Evolutionary conservation across 148 eudicot genomes (phyloP).

Genomic region (Spergularia bocconei): DNA sequence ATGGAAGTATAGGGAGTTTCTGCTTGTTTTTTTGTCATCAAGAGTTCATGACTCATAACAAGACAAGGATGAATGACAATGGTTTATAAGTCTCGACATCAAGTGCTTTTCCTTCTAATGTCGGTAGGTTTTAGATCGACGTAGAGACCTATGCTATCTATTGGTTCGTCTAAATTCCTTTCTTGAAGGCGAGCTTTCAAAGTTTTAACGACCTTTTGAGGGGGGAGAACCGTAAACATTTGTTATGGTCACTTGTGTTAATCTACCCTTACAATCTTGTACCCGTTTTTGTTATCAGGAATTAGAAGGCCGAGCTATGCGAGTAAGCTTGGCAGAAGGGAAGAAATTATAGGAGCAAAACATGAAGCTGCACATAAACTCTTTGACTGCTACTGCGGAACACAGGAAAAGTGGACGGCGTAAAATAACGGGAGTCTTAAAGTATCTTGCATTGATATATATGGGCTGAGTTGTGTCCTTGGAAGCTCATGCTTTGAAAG

Average conservation of each 20-base stretch:
- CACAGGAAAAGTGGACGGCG: background rate
- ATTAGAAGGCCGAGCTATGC: slow-evolving; percentile 74
- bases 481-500: slow-evolving; percentile 3
- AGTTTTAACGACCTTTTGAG: background rate
- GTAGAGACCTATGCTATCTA: no score
- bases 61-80: no score
- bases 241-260: background rate
- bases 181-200: no score
- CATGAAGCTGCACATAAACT: background rate
- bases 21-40: no score
- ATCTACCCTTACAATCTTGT: background rate
- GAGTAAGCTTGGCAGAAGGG: slow-evolving; percentile 78
- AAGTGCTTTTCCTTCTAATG: no score
- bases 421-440: background rate
- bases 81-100: no score
- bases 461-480: background rate
- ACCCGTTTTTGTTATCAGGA: slow-evolving; percentile 43
- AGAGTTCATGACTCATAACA: no score
- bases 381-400: background rate
- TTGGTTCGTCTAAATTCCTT: no score
- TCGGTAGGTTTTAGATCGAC: no score
- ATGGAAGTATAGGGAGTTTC: no score
- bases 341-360: slow-evolving; percentile 36
- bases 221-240: background rate
- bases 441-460: background rate